Percentiles rank a stretch among this genome's conserved stretches.
These are phyloP conservation scores for Zizania latifolia DNA, from an alignment of 176 grass and related monocot species.

Conservation along the genomic window DNA sequence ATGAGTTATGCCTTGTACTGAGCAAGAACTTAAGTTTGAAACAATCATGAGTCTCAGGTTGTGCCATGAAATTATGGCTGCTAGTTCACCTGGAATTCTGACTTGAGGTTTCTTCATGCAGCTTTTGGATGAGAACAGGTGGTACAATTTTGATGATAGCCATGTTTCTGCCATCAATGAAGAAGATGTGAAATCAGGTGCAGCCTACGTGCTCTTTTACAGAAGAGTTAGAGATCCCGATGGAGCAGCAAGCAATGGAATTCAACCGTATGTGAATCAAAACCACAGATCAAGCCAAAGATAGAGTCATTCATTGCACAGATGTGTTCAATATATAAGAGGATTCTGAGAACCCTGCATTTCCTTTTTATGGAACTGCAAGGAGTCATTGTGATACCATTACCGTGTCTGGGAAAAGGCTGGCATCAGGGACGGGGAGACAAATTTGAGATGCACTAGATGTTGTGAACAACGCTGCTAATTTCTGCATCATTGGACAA, in stretches of 20 bases:
- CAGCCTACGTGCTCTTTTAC: slow-evolving; percentile 97
- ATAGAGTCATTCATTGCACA: slow-evolving; percentile 34
- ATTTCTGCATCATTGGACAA: neutral
- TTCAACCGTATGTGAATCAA: slow-evolving; percentile 38
- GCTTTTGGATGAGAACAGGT: slow-evolving; percentile 84
- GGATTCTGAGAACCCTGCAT: neutral
- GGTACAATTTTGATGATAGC: slow-evolving; percentile 99
- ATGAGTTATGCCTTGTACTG: no score
- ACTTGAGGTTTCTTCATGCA: slow-evolving; percentile 37
- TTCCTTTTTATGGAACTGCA: neutral
- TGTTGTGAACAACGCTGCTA: neutral
- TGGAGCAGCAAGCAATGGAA: slow-evolving; percentile 49
- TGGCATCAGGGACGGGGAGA: neutral
- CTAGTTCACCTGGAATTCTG: slow-evolving; percentile 7
- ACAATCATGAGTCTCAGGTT: neutral
- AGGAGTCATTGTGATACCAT: neutral
- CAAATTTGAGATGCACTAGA: no score
- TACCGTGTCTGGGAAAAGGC: neutral
- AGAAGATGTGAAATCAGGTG: slow-evolving; percentile 89
- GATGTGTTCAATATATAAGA: neutral
- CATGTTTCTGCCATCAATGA: slow-evolving; percentile 82
- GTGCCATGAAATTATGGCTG: neutral
- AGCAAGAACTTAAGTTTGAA: neutral
- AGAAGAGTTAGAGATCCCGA: slow-evolving; percentile 70
- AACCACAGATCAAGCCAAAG: slow-evolving; percentile 47